Conservation (phyloP, 2,329 filamentous ascomycete genomes). For the Dactylella cylindrospora region DNA sequence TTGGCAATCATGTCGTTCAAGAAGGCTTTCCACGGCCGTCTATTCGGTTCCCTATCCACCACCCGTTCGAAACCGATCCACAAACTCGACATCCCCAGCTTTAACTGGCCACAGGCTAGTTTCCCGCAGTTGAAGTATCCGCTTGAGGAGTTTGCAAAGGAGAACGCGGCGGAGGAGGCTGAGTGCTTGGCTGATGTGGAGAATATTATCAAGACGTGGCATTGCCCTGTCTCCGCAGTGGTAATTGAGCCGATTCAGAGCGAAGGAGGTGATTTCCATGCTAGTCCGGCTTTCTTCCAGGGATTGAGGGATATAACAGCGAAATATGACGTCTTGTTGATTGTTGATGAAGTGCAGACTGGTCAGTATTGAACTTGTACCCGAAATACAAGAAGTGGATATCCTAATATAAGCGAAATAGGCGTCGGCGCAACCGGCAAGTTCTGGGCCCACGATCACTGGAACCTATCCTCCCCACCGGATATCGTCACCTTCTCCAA, state of each 20-base stretch:
- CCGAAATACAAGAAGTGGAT: background rate
- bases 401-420: constrained; percentile 3
- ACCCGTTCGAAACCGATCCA: constrained; percentile 92
- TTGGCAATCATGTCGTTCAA: constrained; percentile 88
- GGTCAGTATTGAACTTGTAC: constrained; percentile 54
- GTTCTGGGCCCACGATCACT: constrained; percentile 98
- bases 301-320: constrained; percentile 77
- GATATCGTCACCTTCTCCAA: constrained; percentile 96
- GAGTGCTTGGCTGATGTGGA: constrained; percentile 81
- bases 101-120: constrained; percentile 88
- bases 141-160: constrained; percentile 72
- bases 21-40: constrained; percentile 83
- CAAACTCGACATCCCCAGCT: constrained; percentile 91
- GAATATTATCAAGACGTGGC: constrained; percentile 69
- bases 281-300: constrained; percentile 81
- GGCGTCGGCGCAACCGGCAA: constrained; percentile 81
- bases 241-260: constrained; percentile 90
- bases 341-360: constrained; percentile 93
- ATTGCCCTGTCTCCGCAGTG: constrained; percentile 75
- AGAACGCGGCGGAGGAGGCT: constrained; percentile 80
- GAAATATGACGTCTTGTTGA: constrained; percentile 76
- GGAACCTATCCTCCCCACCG: constrained; percentile 74
- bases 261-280: constrained; percentile 93
- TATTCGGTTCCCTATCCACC: constrained; percentile 83
- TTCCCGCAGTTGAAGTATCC: constrained; percentile 88